These are phyloP conservation scores for Boletus tylopilopsis DNA, from an alignment of 768 basidiomycete species.

Conservation along the genomic window DNA sequence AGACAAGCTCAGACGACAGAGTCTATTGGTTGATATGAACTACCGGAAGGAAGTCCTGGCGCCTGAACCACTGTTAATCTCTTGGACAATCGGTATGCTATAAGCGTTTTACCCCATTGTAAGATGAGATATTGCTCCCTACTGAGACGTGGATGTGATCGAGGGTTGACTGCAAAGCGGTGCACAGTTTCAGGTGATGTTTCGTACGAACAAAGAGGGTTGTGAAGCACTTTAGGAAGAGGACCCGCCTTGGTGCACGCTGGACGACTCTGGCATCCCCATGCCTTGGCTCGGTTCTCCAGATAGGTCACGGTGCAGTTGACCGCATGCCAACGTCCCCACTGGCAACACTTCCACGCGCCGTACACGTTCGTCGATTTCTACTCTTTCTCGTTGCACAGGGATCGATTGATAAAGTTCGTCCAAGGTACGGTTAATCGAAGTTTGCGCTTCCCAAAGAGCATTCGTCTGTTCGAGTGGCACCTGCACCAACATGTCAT, in stretches of 20 bases:
- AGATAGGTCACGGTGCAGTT: neutral
- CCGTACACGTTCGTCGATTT: constrained; percentile 26
- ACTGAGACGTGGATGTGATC: too few relatives aligned
- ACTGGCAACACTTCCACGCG: constrained; percentile 14
- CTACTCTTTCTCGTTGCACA: constrained; percentile 35
- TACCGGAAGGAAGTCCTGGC: too few relatives aligned
- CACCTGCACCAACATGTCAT: constrained; percentile 44
- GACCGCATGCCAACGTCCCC: constrained; percentile 6
- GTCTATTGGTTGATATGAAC: too few relatives aligned
- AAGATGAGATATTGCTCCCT: too few relatives aligned
- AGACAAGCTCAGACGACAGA: too few relatives aligned
- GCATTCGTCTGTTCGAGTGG: constrained; percentile 56
- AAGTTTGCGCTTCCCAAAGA: constrained; percentile 56
- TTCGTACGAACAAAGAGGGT: neutral
- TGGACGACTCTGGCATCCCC: neutral
- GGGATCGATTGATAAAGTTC: constrained; percentile 48
- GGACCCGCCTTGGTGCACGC: neutral
- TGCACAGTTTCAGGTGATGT: neutral
- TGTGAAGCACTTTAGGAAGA: neutral
- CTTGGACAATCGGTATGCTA: too few relatives aligned
- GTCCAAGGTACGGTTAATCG: constrained; percentile 55
- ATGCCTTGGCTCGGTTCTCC: neutral
- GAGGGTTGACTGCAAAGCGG: neutral
- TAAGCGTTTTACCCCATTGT: too few relatives aligned
- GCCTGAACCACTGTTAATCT: too few relatives aligned